These are phyloP conservation scores for Trifolium dubium DNA, from an alignment of 306 rosid genomes.

Conservation along the genomic window DNA sequence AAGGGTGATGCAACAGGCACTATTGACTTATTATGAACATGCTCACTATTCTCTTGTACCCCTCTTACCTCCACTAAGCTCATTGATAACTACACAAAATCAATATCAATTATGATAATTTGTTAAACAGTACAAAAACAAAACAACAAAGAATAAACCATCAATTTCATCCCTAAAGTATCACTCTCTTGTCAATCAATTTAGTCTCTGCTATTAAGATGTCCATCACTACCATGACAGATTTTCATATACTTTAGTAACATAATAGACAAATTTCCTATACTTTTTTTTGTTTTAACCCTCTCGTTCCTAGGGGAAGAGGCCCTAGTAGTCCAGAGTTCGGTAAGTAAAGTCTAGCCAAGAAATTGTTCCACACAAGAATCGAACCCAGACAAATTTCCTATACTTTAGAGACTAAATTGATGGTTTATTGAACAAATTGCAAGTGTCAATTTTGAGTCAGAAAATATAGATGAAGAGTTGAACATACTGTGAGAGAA, in stretches of 20 bases:
- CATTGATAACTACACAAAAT: conserved; percentile 66
- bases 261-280: not conserved
- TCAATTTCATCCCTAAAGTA: not conserved
- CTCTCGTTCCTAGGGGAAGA: no score
- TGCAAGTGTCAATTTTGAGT: no score
- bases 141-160: not conserved
- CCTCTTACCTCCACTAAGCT: conserved; percentile 81
- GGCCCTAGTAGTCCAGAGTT: no score
- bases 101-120: conserved; percentile 25
- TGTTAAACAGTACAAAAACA: not conserved
- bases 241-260: not conserved
- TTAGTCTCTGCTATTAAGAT: not conserved
- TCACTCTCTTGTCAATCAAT: not conserved
- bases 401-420: no score
- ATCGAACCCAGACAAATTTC: no score
- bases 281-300: not conserved
- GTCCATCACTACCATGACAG: not conserved
- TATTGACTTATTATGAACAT: conserved; percentile 68
- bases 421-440: no score
- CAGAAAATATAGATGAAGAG: not conserved
- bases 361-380: no score
- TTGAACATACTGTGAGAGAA: conserved; percentile 67
- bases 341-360: no score
- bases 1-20: conserved; percentile 64
- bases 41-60: conserved; percentile 67